Percentiles rank a stretch among this genome's conserved stretches.
These are phyloP conservation scores for Blastocystis sp. DNA, from an alignment of 352 stramenopile genomes.

Conservation along the genomic window DNA sequence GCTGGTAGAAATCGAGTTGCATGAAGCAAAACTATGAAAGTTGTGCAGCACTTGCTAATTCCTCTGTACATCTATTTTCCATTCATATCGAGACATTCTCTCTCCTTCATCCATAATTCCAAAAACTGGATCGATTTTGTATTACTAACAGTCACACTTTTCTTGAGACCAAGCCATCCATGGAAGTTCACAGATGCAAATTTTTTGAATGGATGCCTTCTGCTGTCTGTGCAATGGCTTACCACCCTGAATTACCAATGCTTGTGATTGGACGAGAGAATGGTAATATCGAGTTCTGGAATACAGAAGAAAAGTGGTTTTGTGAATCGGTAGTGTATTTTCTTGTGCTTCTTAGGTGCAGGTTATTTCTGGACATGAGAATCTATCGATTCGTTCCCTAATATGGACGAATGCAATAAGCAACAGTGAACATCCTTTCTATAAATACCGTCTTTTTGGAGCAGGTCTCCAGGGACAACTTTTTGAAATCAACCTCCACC, in stretches of 20 bases:
- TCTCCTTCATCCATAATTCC: too few species aligned
- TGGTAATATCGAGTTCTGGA: slow-evolving; percentile 56
- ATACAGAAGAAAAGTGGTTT: slow-evolving; percentile 55
- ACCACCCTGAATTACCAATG: background rate
- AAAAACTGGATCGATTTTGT: too few species aligned
- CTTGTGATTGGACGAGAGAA: slow-evolving; percentile 27
- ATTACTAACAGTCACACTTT: background rate
- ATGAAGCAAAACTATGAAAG: too few species aligned
- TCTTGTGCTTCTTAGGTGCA: background rate
- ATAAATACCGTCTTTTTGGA: slow-evolving; percentile 48
- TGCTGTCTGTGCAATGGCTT: background rate
- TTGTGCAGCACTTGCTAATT: too few species aligned
- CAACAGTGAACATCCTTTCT: background rate
- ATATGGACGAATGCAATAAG: background rate
- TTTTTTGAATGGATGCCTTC: slow-evolving; percentile 43
- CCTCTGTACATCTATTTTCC: too few species aligned
- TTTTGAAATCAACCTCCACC: slow-evolving; percentile 35
- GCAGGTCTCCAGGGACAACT: slow-evolving; percentile 41
- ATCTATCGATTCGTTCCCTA: slow-evolving; percentile 48
- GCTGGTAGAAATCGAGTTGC: background rate
- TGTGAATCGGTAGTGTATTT: slow-evolving; percentile 30
- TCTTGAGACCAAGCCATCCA: background rate
- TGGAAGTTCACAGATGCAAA: slow-evolving; percentile 29
- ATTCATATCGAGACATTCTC: too few species aligned
- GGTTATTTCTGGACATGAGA: slow-evolving; percentile 36